phyloP scores from a whole-genome alignment of 371 early-diverging fungal species.

The Umbelopsis sp. region DNA sequence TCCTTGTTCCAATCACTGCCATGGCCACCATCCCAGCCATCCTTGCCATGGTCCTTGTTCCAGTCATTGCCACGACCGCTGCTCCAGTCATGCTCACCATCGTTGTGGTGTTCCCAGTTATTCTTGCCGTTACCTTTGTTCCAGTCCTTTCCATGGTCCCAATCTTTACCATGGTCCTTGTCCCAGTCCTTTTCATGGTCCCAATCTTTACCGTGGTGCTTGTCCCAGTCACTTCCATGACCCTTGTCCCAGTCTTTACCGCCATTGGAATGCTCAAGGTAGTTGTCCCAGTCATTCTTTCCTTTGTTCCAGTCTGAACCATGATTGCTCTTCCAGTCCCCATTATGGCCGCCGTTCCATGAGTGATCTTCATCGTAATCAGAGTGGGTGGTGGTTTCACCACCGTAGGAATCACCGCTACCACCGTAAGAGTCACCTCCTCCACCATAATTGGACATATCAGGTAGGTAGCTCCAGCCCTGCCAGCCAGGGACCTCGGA shows the following conservation, averaged over 20 bases:
- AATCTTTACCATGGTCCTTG: slow-evolving; percentile 21
- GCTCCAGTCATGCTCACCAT: not conserved
- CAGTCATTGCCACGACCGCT: not conserved
- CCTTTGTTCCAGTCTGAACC: slow-evolving; percentile 18
- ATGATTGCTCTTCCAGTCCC: not conserved
- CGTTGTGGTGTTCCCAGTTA: not conserved
- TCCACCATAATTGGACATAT: not conserved
- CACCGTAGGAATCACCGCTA: not conserved
- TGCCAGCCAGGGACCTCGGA: not conserved
- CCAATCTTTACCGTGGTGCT: not conserved
- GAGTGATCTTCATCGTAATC: not conserved
- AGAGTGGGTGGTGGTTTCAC: slow-evolving; percentile 5
- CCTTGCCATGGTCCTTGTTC: not conserved
- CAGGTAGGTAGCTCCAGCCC: not conserved
- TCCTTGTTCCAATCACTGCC: not conserved
- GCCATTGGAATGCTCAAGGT: no score
- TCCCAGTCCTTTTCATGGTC: slow-evolving; percentile 1
- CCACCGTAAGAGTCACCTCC: not conserved
- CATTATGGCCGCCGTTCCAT: slow-evolving; percentile 14
- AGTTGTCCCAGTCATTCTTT: not conserved
- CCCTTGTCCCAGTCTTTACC: no score
- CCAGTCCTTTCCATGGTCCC: not conserved
- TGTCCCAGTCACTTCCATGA: slow-evolving; percentile 14
- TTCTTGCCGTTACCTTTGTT: not conserved
- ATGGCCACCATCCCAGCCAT: not conserved